Evolutionary conservation across 805 yeast species (phyloP).

Genomic region (Schizosaccharomyces lindneri): DNA sequence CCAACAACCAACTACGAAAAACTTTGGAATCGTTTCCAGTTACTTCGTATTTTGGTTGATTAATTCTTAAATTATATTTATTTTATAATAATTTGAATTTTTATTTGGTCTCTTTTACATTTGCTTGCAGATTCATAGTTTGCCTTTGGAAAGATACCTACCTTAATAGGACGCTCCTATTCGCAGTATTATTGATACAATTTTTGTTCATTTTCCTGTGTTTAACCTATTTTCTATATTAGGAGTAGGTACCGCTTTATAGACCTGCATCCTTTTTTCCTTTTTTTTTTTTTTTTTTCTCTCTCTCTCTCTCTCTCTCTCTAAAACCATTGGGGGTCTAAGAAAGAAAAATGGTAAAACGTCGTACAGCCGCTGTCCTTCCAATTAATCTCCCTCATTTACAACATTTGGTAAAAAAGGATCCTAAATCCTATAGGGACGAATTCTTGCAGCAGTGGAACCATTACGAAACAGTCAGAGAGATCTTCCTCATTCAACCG

Average conservation of each 20-base stretch:
- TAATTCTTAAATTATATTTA: not conserved
- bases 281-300: not conserved
- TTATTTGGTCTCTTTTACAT: not conserved
- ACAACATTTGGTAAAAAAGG: slow-evolving; percentile 81
- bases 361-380: slow-evolving; percentile 73
- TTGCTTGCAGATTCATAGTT: not conserved
- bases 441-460: slow-evolving; percentile 82
- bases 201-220: not conserved
- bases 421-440: slow-evolving; percentile 81
- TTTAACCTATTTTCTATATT: too few species aligned
- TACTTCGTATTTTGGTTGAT: too few species aligned
- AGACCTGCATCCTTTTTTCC: not conserved
- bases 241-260: not conserved
- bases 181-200: too few species aligned
- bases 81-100: not conserved
- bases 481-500: slow-evolving; percentile 58
- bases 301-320: too few species aligned
- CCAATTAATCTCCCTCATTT: slow-evolving; percentile 79
- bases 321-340: not conserved
- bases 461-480: slow-evolving; percentile 77
- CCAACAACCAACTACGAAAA: not conserved
- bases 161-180: not conserved
- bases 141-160: not conserved
- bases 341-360: slow-evolving; percentile 39
- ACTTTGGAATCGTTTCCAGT: not conserved